Percentiles rank a stretch among this genome's conserved stretches.
phyloP scores from a whole-genome alignment of 441 rosid genomes.

The Pelargonium cotyledonis region DNA sequence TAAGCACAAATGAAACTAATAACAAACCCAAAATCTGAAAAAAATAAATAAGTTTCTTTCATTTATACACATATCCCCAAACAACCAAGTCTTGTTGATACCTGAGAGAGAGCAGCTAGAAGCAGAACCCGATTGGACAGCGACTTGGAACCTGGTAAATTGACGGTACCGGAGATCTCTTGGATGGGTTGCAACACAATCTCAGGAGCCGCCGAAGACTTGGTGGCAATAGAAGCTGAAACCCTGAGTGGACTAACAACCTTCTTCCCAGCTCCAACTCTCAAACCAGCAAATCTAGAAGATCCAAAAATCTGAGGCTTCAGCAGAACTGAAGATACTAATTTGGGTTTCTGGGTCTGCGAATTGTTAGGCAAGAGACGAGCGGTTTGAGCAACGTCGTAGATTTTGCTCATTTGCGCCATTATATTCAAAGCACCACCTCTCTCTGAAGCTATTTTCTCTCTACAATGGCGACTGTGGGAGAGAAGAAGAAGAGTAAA shows the following conservation, averaged over 20 bases:
- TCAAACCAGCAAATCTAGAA: conserved; percentile 14
- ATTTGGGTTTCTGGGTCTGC: conserved; percentile 26
- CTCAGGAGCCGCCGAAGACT: conserved; percentile 56
- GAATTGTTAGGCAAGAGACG: conserved; percentile 26
- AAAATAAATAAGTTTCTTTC: neutral
- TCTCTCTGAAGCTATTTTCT: neutral
- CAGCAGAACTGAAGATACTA: conserved; percentile 30
- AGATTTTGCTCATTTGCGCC: conserved; percentile 56
- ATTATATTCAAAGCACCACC: conserved; percentile 18
- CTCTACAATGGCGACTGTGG: neutral
- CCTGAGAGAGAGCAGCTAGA: conserved; percentile 93
- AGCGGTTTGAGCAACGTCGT: conserved; percentile 34
- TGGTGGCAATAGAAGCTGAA: conserved; percentile 58
- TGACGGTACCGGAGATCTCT: conserved; percentile 77
- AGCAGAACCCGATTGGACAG: conserved; percentile 88
- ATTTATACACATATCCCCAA: neutral
- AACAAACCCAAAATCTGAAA: neutral
- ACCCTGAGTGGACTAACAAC: conserved; percentile 31
- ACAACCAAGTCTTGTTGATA: conserved; percentile 13
- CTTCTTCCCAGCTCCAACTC: conserved; percentile 24
- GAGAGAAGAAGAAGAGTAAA: neutral
- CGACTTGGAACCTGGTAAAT: conserved; percentile 88
- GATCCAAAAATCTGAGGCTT: conserved; percentile 14
- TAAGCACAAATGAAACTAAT: neutral
- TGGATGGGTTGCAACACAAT: conserved; percentile 77